These are phyloP conservation scores for Closterium sp. DNA, from an alignment of 139 green algal genomes.

Conservation along the genomic window DNA sequence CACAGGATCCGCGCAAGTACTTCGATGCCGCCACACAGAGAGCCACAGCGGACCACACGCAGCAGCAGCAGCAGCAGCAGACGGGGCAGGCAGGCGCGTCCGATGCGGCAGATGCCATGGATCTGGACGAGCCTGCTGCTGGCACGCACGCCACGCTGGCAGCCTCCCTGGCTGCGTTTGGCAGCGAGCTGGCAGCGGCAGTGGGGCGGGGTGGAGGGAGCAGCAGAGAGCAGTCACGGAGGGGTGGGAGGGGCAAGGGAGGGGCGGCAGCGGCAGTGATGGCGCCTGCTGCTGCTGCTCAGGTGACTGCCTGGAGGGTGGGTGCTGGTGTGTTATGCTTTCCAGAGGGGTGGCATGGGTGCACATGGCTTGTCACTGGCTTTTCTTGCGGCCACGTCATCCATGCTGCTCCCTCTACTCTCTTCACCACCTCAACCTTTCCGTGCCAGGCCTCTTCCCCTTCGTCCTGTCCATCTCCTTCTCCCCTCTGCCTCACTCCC, in stretches of 20 bases:
- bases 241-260: background rate
- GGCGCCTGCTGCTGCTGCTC: background rate
- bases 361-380: too few species aligned
- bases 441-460: too few species aligned
- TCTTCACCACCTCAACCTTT: too few species aligned
- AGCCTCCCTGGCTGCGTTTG: background rate
- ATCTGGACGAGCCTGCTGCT: background rate
- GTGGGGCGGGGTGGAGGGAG: background rate
- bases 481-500: too few species aligned
- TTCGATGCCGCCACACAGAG: conserved; percentile 23
- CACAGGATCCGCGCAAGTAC: conserved; percentile 35
- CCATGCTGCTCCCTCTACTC: too few species aligned
- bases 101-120: background rate
- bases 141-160: background rate
- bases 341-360: too few species aligned
- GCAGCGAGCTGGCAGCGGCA: background rate
- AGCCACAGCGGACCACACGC: background rate
- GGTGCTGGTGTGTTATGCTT: too few species aligned
- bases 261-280: background rate
- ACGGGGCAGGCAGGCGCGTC: background rate
- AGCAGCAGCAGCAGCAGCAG: conserved; percentile 8
- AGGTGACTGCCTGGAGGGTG: background rate
- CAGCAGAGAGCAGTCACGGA: background rate
- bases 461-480: too few species aligned
- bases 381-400: too few species aligned